Evolutionary conservation across 192 early-diverging fungal genomes (phyloP).

Genomic region (Gaertneriomyces sp.): DNA sequence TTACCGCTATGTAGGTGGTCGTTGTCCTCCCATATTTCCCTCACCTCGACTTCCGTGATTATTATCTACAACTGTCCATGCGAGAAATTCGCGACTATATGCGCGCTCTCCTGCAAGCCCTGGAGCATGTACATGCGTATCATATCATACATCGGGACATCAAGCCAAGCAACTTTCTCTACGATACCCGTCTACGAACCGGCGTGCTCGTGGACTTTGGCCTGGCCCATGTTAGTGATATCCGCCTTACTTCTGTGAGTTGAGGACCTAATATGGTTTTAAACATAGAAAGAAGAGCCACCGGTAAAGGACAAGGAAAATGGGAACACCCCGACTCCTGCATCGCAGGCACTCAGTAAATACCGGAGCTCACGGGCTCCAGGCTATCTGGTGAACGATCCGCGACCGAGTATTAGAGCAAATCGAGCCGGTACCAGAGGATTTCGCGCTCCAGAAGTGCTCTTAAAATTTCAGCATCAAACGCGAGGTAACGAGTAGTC

Average conservation of each 20-base stretch:
- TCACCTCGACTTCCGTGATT: conserved; percentile 76
- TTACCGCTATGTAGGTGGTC: not conserved
- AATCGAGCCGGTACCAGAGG: conserved; percentile 90
- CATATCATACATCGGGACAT: conserved; percentile 87
- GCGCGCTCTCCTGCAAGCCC: conserved; percentile 63
- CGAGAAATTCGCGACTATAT: conserved; percentile 76
- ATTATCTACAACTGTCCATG: conserved; percentile 58
- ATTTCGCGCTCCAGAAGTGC: conserved; percentile 89
- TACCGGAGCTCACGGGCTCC: not conserved
- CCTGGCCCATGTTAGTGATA: conserved; percentile 58
- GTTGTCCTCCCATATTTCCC: conserved; percentile 70
- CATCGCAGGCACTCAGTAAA: not conserved
- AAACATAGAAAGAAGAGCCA: not conserved
- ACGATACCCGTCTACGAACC: conserved; percentile 57
- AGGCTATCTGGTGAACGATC: conserved; percentile 2
- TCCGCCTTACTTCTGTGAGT: not conserved
- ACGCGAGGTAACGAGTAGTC: conserved; percentile 58
- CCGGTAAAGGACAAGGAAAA: not conserved
- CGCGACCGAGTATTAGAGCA: conserved; percentile 55
- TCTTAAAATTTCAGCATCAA: conserved; percentile 76
- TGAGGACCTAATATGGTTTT: not conserved
- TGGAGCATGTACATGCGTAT: conserved; percentile 66
- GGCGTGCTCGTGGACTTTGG: conserved; percentile 94
- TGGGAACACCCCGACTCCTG: not conserved
- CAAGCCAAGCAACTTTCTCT: conserved; percentile 96